Percentiles rank a stretch among this genome's conserved stretches.
Conservation (phyloP, 345 rosid genomes). For the Erysimum cheiranthoides region DNA sequence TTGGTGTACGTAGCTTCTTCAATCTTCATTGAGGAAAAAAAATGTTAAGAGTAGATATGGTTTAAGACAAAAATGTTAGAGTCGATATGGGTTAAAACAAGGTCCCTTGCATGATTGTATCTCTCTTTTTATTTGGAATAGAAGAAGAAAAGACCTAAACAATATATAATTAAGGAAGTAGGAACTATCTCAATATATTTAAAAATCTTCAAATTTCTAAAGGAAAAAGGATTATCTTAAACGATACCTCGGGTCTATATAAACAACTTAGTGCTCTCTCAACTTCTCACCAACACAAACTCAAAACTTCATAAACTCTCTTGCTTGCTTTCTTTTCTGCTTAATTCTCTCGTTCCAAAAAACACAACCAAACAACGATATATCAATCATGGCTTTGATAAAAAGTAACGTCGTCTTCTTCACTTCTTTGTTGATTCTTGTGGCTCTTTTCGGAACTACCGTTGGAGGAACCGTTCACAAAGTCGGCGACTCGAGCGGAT, state of each 20-base stretch:
- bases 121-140: no score
- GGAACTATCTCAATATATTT: no score
- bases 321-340: neutral
- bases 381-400: neutral
- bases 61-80: no score
- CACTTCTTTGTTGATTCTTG: neutral
- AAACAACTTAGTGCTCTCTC: neutral
- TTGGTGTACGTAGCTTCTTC: no score
- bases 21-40: no score
- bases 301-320: neutral
- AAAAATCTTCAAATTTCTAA: neutral
- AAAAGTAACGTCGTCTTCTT: neutral
- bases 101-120: no score
- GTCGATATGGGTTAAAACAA: no score
- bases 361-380: neutral
- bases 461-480: constrained; percentile 12
- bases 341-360: neutral
- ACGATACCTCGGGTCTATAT: constrained; percentile 9
- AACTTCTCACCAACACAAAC: constrained; percentile 8
- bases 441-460: neutral
- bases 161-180: no score
- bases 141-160: no score
- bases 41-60: no score
- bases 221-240: neutral
- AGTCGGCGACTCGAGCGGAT: constrained; percentile 5